Base-by-base conservation (phyloP, 768 basidiomycete genomes). In the Suillus subaureus region DNA sequence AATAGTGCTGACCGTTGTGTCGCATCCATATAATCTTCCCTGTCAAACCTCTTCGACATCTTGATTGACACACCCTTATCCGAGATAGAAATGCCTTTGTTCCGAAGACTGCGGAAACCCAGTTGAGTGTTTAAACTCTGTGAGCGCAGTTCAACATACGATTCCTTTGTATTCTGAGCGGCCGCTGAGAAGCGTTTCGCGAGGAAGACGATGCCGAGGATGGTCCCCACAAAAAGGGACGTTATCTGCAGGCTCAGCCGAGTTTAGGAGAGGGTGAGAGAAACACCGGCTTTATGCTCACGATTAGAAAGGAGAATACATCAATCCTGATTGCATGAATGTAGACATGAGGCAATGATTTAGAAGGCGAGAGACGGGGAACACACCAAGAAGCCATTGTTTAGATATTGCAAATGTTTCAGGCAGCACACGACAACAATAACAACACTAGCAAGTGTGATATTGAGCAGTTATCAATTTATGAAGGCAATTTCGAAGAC, bases 1-100 rank as follows among this genome's bases (percentile, higher is more conserved):
- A 15, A 45, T 35, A 16, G 12, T 42, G 37, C 80, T 67, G 64
- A 90, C 90, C 90, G 79, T 71, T 91, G 91, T 18, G 90, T 91
- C 8, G 89, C 89, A 70, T 91, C 89, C 4, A 92, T 78, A 66
- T 92, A 92, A 49, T 84, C 82, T 62, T 89, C 85, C 47, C 87
- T 80, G 66, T 86, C 85, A 67, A 89, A 83, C 7, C 83, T 81
- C 65, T 81, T 84, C 26, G 81, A 73, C 1, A 89, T 92, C 76
- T 89, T 90, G 51, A 92, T 79, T 0, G 88, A 84, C 15, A 92
- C 80, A 4, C 91, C 91, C 4, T 79, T 78, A n/a, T 80, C 74
- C 0, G 89, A 87, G 55, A 92, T 75, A 37, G 85, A 76, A 58
- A 87, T 77, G 9, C 90, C 90, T 66, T 79, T 81, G 12, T 78